phyloP scores from a whole-genome alignment of 345 rosid species.

The Moringa oleifera region DNA sequence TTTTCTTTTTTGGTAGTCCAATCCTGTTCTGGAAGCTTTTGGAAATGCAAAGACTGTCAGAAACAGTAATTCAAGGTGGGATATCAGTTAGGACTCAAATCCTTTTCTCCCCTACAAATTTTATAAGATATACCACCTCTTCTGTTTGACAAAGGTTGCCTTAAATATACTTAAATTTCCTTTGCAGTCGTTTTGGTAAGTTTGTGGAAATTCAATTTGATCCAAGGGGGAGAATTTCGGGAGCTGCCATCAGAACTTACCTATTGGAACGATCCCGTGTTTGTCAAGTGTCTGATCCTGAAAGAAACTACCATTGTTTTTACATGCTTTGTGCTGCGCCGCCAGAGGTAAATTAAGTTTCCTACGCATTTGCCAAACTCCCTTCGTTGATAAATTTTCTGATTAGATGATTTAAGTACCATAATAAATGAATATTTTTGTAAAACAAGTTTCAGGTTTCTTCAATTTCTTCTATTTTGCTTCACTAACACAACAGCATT shows the following conservation, averaged over 20 bases:
- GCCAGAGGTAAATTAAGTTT: conserved; percentile 41
- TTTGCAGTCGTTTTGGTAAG: conserved; percentile 94
- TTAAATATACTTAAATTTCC: conserved; percentile 16
- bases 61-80: conserved; percentile 94
- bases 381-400: conserved; percentile 5
- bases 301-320: conserved; percentile 98
- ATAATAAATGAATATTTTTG: too few species aligned
- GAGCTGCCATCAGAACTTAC: conserved; percentile 98
- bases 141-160: conserved; percentile 12
- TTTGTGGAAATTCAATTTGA: conserved; percentile 97
- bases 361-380: not conserved
- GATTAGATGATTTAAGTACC: not conserved
- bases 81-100: conserved; percentile 1
- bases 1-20: conserved; percentile 54
- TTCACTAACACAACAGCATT: too few species aligned
- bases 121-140: conserved; percentile 3
- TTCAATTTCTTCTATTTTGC: too few species aligned
- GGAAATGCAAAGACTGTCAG: conserved; percentile 98
- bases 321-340: conserved; percentile 99
- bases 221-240: conserved; percentile 76
- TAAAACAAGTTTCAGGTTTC: not conserved
- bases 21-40: conserved; percentile 99
- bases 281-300: conserved; percentile 98
- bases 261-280: conserved; percentile 95
- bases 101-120: conserved; percentile 12